Percentiles rank a stretch among this genome's conserved stretches.
Conservation (phyloP, 2,329 filamentous ascomycete genomes). For the Microdochium paspali region DNA sequence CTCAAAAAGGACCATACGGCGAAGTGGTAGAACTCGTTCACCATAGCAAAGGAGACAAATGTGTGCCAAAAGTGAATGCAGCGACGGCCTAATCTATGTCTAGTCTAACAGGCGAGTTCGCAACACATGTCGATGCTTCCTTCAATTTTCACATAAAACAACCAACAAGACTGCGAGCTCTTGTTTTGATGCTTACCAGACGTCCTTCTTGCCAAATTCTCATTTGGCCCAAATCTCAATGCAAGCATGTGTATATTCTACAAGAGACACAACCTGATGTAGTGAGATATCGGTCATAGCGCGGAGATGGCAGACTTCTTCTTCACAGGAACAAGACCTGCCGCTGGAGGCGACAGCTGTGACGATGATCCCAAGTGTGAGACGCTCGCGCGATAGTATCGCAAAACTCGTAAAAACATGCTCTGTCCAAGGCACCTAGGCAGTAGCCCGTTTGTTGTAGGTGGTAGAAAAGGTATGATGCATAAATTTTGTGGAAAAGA, state of each 20-base stretch:
- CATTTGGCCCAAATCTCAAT: not conserved
- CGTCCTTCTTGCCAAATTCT: not conserved
- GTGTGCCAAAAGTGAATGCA: no score
- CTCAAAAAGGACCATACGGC: no score
- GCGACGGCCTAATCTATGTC: no score
- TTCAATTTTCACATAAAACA: no score
- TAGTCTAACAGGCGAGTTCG: no score
- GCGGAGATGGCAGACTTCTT: not conserved
- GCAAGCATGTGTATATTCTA: not conserved
- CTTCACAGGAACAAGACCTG: not conserved
- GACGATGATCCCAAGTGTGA: not conserved
- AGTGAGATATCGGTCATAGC: not conserved
- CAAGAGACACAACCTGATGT: not conserved
- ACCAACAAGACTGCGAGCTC: no score
- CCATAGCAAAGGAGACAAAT: no score
- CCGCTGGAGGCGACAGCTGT: not conserved
- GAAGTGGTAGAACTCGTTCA: no score
- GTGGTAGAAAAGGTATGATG: conserved; percentile 47
- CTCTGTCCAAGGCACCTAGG: conserved; percentile 51
- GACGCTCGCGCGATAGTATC: conserved; percentile 20
- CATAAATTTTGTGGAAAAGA: conserved; percentile 42
- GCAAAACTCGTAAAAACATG: conserved; percentile 51
- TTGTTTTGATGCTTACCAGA: not conserved
- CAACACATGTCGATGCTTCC: no score
- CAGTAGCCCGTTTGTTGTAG: conserved; percentile 41